These are phyloP conservation scores for Neotropicomus parvogracilis DNA, from an alignment of 1,284 basidiomycete genomes.

Conservation along the genomic window DNA sequence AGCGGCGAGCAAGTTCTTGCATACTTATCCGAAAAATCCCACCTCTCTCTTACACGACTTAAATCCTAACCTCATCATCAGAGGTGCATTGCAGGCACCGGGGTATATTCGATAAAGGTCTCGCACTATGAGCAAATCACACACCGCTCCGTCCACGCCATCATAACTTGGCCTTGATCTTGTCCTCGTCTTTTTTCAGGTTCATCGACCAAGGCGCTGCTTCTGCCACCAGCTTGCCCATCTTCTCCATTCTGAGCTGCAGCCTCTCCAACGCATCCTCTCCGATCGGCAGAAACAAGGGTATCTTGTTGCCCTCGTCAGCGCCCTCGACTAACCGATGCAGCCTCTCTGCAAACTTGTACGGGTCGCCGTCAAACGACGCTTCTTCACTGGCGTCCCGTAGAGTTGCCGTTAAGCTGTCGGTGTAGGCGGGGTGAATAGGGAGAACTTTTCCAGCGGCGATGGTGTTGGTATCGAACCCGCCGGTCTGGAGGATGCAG, in stretches of 20 bases:
- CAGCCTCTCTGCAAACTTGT: conserved; percentile 11
- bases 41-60: too few relatives aligned
- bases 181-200: conserved; percentile 9
- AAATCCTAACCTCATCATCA: too few relatives aligned
- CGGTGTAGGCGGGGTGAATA: conserved; percentile 12
- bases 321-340: conserved; percentile 1
- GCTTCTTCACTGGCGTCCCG: background rate
- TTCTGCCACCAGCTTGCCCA: background rate
- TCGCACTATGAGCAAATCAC: too few relatives aligned
- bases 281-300: conserved; percentile 8
- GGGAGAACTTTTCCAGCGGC: background rate
- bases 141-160: background rate
- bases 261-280: conserved; percentile 13
- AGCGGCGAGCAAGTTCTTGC: too few relatives aligned
- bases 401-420: background rate
- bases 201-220: conserved; percentile 12
- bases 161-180: background rate
- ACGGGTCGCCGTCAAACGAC: conserved; percentile 11
- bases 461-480: conserved; percentile 14
- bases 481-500: conserved; percentile 17
- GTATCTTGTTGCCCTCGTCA: conserved; percentile 6
- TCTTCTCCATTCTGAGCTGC: background rate
- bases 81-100: too few relatives aligned
- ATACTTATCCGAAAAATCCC: too few relatives aligned
- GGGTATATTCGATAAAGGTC: too few relatives aligned